Conservation (phyloP, 176 grass and related monocot species). For the Pontederia paniculata region DNA sequence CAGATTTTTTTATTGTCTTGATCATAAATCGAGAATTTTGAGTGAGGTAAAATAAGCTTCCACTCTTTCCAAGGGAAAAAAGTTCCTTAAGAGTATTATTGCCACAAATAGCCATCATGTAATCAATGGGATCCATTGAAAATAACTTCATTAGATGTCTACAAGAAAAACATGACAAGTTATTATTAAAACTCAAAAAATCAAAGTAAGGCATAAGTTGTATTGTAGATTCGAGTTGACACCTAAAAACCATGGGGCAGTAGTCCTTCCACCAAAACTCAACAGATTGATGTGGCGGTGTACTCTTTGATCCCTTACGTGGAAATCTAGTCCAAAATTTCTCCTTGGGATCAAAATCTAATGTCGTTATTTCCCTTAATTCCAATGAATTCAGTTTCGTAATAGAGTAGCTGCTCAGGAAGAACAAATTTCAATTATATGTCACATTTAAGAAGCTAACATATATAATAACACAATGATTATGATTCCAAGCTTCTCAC, state of each 20-base stretch:
- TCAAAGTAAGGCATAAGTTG: not conserved
- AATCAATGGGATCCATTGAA: conserved; percentile 61
- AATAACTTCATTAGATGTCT: conserved; percentile 71
- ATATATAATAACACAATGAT: no score
- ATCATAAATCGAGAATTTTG: conserved; percentile 74
- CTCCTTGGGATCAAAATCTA: conserved; percentile 62
- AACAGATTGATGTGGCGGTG: conserved; percentile 53
- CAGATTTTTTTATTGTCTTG: conserved; percentile 68
- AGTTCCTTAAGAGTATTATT: conserved; percentile 46
- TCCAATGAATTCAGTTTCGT: no score
- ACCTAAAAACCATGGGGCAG: conserved; percentile 73
- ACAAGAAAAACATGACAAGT: conserved; percentile 12
- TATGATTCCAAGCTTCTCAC: no score
- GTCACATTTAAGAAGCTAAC: no score
- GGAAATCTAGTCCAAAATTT: conserved; percentile 78
- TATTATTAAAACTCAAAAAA: not conserved
- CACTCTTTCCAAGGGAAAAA: conserved; percentile 68
- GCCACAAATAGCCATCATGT: conserved; percentile 88
- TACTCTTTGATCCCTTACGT: conserved; percentile 65
- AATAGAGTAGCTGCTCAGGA: no score
- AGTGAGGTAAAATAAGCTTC: conserved; percentile 71
- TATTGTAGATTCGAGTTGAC: not conserved
- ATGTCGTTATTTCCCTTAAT: no score
- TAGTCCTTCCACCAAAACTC: conserved; percentile 90
- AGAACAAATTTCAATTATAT: no score